Conservation (phyloP, 805 yeast genomes). For the Saturnispora dispora region DNA sequence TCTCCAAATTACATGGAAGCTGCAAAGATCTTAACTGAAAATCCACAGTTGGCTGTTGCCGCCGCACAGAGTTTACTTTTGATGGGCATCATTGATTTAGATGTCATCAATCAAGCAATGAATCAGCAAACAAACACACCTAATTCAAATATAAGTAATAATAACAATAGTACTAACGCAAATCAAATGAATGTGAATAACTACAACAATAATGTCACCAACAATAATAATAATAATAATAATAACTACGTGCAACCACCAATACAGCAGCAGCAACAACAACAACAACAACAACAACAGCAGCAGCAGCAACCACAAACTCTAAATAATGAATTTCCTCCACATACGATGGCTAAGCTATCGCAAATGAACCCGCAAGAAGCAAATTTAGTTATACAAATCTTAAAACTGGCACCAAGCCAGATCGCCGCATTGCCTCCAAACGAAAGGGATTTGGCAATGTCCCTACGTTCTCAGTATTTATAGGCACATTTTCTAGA, state of each 20-base stretch:
- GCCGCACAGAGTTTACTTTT: conserved; percentile 66
- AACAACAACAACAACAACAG: conserved; percentile 6
- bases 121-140: conserved; percentile 15
- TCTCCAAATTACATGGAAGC: conserved; percentile 43
- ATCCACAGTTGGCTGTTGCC: conserved; percentile 52
- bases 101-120: conserved; percentile 53
- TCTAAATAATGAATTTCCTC: conserved; percentile 28
- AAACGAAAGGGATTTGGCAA: conserved; percentile 47
- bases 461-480: conserved; percentile 47
- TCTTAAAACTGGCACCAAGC: conserved; percentile 39
- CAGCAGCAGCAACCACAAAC: conserved; percentile 6
- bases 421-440: conserved; percentile 42
- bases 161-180: not conserved
- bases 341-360: conserved; percentile 41
- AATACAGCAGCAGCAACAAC: conserved; percentile 4
- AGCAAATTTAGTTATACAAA: conserved; percentile 48
- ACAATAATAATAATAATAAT: conserved; percentile 7
- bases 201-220: conserved; percentile 1
- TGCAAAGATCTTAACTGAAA: conserved; percentile 41
- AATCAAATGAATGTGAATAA: not conserved
- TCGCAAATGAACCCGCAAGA: conserved; percentile 45
- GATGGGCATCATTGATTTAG: conserved; percentile 68
- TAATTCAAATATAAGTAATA: not conserved
- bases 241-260: conserved; percentile 1
- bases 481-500: conserved; percentile 17